Base-by-base conservation (phyloP, 176 grass and related monocot genomes). In the Oryza meridionalis region DNA sequence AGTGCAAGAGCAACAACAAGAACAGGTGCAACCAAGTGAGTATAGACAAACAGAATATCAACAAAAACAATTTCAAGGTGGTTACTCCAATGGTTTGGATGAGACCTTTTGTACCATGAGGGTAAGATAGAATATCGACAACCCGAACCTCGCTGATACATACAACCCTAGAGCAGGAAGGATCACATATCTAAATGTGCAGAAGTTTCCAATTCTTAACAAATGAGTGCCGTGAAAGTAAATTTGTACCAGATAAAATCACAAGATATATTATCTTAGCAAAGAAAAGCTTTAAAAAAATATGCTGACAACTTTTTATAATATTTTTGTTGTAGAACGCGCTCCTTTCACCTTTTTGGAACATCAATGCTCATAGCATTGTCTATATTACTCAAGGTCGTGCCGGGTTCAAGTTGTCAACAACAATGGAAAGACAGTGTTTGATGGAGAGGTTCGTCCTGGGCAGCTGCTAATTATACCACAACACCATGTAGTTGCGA, bases 191-290 rank as follows among this genome's bases (percentile, higher is more conserved):
- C 64, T 86, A 8, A 86, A 86, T 17, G 81, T 25, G 17, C 83
- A 90, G 21, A 90, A 90, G 65, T 84, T 90, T n/a, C 88, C 71
- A 0, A 82, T 82, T 63, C 71, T 90, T 19, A 82, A 85, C 71
- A 90, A 16, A 90, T 90, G 83, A 86, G 88, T 65, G 69, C 77
- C 2, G 44, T 15, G 17, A 85, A 84, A 64, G 88, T 77, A 66
- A 67, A 82, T 29, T 78, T 86, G 11, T 79, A 76, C 32, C 74
- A 79, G 78, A 83, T 90, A 82, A 70, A 44, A 7, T 25, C 0
- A 31, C 46, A 40, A 21, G 17, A 53, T 12, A 62, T 11, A 64
- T 21, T 43, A 31, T 13, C 26, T 17, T 72, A 11, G 14, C 17
- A 43, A 53, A 33, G 19, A 44, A 53, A 32, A 73, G 31, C 8